Evolutionary conservation across 192 early-diverging fungal genomes (phyloP), one percentile per base, ranked within the genome.

Genomic region (Diversispora eburnea): DNA sequence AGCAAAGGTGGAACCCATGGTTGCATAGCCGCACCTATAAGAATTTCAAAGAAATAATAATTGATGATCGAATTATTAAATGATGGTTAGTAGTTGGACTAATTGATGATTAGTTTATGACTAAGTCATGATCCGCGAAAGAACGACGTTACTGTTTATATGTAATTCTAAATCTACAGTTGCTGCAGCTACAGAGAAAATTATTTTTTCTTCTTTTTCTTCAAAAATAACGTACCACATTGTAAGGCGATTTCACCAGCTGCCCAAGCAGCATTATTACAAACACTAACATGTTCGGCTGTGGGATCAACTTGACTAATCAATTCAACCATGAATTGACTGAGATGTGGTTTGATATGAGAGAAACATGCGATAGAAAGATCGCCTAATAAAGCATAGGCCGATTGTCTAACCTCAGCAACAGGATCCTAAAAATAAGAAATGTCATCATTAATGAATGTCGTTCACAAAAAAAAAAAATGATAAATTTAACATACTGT

Each of bases 221-320:
- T n/a, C n/a, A n/a, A n/a, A 22, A 33, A 51, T 60, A 41, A 82
- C 78, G 52, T 47, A 81, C 85, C 91, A 13, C 81, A 84, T 82
- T 98, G 89, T 33, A 98, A 79, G 22, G 96, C 91, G 78, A 99
- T 93, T 86, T 99, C 98, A 59, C 97, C 98, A 12, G 89, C 92
- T 17, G 97, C 92, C 98, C 98, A 99, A 17, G 94, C 88, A 15
- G 97, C 98, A 76, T 99, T 99, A 80, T 99, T 99, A 84, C 92
- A 94, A 45, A 96, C 95, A 42, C 92, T 93, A 19, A 94, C 83
- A 76, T 80, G 84, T 63, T 93, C 92, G 49, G 88, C 84, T 71
- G 85, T 88, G 48, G 87, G 87, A 64, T 92, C 85, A 45, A 99
- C 86, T 76, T 93, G 86, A 12, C 77, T 76, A 69, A 91, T 83